Evolutionary conservation across 371 early-diverging fungal species (phyloP).

Genomic region (Circinella umbellata): DNA sequence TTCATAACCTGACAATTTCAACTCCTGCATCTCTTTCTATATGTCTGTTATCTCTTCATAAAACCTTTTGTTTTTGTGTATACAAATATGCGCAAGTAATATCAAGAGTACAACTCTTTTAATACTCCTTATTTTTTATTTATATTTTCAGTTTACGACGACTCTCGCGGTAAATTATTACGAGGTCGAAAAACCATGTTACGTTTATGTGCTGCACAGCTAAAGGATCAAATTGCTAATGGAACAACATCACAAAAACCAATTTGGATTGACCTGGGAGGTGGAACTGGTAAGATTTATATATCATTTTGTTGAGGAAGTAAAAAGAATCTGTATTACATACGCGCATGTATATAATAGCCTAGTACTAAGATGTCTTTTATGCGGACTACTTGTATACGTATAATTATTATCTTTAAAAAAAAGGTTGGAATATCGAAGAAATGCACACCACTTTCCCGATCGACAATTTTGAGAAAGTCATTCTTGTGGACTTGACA

Average conservation of each 20-base stretch:
- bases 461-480: conserved; percentile 74
- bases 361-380: too few species aligned
- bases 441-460: conserved; percentile 78
- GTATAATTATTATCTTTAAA: background rate
- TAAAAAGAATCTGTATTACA: background rate
- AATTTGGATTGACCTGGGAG: conserved; percentile 86
- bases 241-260: conserved; percentile 39
- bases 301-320: background rate
- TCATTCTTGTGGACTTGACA: conserved; percentile 86
- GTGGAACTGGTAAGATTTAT: conserved; percentile 72
- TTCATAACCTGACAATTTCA: background rate
- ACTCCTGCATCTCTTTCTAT: background rate
- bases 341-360: too few species aligned
- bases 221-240: conserved; percentile 53
- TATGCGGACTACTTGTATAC: too few species aligned
- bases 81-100: background rate
- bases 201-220: conserved; percentile 78
- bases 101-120: background rate
- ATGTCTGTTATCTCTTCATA: too few species aligned
- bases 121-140: conserved; percentile 1
- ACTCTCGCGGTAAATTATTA: conserved; percentile 66
- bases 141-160: conserved; percentile 58
- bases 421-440: conserved; percentile 81
- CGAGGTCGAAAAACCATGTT: conserved; percentile 84
- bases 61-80: too few species aligned